A percentile compares a stretch with the other conserved stretches of the same genome.
Evolutionary conservation across 441 rosid genomes (phyloP).

Genomic region (Pelargonium fulgidum): DNA sequence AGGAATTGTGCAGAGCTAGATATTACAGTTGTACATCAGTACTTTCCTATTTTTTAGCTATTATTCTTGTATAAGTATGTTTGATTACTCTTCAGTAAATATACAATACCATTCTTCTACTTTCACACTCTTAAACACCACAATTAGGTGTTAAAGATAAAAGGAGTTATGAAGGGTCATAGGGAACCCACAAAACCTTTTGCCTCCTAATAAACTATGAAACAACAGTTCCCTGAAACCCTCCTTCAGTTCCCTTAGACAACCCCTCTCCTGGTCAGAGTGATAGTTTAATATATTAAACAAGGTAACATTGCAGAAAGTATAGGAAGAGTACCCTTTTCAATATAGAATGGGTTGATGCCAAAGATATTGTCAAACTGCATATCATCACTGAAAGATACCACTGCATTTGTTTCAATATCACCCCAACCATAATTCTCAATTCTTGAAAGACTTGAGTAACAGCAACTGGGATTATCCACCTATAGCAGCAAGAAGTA

Average conservation of each 20-base stretch:
- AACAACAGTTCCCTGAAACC: not conserved
- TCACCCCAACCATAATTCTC: constrained; percentile 84
- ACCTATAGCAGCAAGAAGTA: constrained; percentile 38
- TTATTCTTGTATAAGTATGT: no score
- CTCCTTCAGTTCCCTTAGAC: not conserved
- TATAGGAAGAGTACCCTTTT: constrained; percentile 45
- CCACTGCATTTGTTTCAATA: constrained; percentile 29
- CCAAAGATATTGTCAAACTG: constrained; percentile 50
- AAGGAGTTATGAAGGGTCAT: not conserved
- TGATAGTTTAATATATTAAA: not conserved
- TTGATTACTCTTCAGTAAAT: no score
- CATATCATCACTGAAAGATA: constrained; percentile 38
- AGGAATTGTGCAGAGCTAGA: no score
- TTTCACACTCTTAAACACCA: not conserved
- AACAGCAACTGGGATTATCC: constrained; percentile 23
- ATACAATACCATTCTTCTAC: no score
- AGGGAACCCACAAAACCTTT: not conserved
- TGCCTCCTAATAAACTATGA: not conserved
- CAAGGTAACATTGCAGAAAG: constrained; percentile 9
- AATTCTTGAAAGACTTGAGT: constrained; percentile 40
- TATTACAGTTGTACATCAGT: no score
- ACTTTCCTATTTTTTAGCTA: no score
- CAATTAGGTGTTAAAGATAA: not conserved
- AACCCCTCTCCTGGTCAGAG: not conserved
- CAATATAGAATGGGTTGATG: constrained; percentile 70